Base-by-base conservation (phyloP, 768 basidiomycete genomes). In the Mycena epipterygia region DNA sequence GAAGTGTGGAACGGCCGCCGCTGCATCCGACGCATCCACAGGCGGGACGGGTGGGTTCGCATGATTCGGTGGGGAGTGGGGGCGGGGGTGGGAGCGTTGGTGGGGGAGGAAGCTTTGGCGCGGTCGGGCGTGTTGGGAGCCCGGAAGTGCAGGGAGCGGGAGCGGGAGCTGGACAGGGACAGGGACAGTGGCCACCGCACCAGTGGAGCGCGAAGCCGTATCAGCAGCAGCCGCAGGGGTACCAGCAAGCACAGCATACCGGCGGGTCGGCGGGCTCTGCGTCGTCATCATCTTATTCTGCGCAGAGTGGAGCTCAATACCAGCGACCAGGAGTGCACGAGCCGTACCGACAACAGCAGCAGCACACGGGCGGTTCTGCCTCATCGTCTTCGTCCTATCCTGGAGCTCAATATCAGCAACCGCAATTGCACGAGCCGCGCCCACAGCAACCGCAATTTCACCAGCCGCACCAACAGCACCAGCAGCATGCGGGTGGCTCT, bases 341-440 rank as follows among this genome's bases (percentile, higher is more conserved):
- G n/a, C n/a, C n/a, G n/a, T n/a, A n/a, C n/a, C n/a, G n/a, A n/a
- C 53, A 51, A 27, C 76, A 62, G 62, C 76, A 46, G 83, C 68
- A 27, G 21, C 74, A 37, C 23, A n/a, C 52, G 52, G 29, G 30
- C 52, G 35, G 23, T n/a, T 29, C 64, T 14, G 39, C 64, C 39
- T n/a, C 56, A 48, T 30, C 44, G n/a, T 61, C 33, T 60, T 37
- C 48, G 13, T 23, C 25, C 5, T 30, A 19, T 3, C 32, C 27
- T 14, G 49, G 25, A 51, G 27, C 25, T 25, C 49, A 23, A 25
- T 23, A 49, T 5, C 30, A 32, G 32, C 53, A 32, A 27, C 51
- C 35, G 33, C 49, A 51, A 2, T 55, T 35, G 11, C 33, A 39
- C n/a, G 42, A 30, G 25, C 57, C 57, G 29, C 23, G 8, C n/a